phyloP scores from a whole-genome alignment of 2,329 filamentous ascomycete genomes.

The Trichoderma semiorbis region DNA sequence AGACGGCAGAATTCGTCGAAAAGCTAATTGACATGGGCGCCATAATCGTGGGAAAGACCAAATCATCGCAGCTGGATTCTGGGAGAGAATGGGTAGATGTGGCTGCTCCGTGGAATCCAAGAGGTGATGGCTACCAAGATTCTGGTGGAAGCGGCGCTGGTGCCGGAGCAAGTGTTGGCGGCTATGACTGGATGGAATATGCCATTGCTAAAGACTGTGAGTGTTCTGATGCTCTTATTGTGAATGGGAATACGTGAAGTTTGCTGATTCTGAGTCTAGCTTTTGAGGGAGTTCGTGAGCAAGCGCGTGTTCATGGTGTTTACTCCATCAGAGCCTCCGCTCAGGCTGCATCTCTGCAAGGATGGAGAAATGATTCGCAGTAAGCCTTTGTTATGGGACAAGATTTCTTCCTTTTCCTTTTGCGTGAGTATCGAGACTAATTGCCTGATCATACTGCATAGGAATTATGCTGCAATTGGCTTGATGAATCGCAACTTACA shows the following conservation, averaged over 20 bases:
- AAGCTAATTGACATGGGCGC: constrained; percentile 59
- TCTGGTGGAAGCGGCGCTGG: constrained; percentile 37
- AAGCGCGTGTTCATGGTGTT: constrained; percentile 27
- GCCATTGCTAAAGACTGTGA: constrained; percentile 37
- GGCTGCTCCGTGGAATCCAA: constrained; percentile 42
- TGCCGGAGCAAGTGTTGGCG: constrained; percentile 35
- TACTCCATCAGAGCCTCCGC: constrained; percentile 30
- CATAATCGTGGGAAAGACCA: constrained; percentile 52
- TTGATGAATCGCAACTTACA: constrained; percentile 27
- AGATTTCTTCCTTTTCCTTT: neutral
- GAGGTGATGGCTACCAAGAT: constrained; percentile 46
- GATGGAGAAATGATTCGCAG: constrained; percentile 22
- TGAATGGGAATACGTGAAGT: neutral
- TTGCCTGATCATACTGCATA: neutral
- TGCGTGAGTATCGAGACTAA: neutral
- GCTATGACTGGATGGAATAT: constrained; percentile 42
- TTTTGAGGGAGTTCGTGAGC: constrained; percentile 24
- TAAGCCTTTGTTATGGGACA: constrained; percentile 16
- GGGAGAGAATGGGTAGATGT: constrained; percentile 41
- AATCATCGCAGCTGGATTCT: constrained; percentile 45
- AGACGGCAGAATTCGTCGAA: constrained; percentile 50
- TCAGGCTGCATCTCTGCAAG: constrained; percentile 17
- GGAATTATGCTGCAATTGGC: constrained; percentile 22
- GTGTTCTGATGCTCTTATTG: constrained; percentile 2
- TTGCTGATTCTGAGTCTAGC: neutral